phyloP scores from a whole-genome alignment of 2,329 filamentous ascomycete genomes.

The Cladosporium sp. region DNA sequence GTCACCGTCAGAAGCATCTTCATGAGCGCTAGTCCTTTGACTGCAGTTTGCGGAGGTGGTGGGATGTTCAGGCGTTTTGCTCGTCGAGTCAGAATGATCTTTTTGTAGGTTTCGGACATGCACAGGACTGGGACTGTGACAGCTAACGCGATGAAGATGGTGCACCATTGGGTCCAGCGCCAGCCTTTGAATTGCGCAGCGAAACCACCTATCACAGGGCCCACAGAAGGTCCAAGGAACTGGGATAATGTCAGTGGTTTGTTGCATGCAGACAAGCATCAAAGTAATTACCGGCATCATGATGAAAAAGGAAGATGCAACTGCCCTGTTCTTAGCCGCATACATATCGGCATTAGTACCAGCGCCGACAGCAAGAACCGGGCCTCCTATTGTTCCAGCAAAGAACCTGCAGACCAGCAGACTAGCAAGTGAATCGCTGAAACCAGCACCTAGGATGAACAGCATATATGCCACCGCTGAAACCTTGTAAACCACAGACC shows the following conservation, averaged over 20 bases:
- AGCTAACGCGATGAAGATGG: slow-evolving; percentile 42
- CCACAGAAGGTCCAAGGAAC: slow-evolving; percentile 21
- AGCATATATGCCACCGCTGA: slow-evolving; percentile 64
- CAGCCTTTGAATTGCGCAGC: slow-evolving; percentile 43
- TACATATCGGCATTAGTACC: slow-evolving; percentile 46
- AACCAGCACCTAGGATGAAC: slow-evolving; percentile 45
- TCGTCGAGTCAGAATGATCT: slow-evolving; percentile 45
- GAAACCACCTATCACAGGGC: slow-evolving; percentile 48
- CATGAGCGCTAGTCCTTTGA: slow-evolving; percentile 31
- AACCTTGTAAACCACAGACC: slow-evolving; percentile 68
- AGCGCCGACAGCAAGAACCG: slow-evolving; percentile 44
- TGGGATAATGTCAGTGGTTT: slow-evolving; percentile 2
- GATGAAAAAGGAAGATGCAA: slow-evolving; percentile 40
- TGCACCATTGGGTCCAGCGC: slow-evolving; percentile 48
- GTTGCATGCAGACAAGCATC: neutral
- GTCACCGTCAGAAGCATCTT: slow-evolving; percentile 37
- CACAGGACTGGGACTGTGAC: slow-evolving; percentile 43
- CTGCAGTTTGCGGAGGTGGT: slow-evolving; percentile 24
- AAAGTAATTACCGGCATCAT: slow-evolving; percentile 34
- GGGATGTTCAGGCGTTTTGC: slow-evolving; percentile 36
- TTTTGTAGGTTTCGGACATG: slow-evolving; percentile 59
- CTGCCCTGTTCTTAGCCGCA: slow-evolving; percentile 34
- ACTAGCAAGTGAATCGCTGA: slow-evolving; percentile 65
- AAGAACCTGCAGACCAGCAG: slow-evolving; percentile 66
- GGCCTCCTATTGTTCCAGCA: slow-evolving; percentile 36